A percentile compares a stretch with the other conserved stretches of the same genome.
phyloP scores from a whole-genome alignment of 495 filamentous ascomycete genomes.

The Trichoderma asperelloides region DNA sequence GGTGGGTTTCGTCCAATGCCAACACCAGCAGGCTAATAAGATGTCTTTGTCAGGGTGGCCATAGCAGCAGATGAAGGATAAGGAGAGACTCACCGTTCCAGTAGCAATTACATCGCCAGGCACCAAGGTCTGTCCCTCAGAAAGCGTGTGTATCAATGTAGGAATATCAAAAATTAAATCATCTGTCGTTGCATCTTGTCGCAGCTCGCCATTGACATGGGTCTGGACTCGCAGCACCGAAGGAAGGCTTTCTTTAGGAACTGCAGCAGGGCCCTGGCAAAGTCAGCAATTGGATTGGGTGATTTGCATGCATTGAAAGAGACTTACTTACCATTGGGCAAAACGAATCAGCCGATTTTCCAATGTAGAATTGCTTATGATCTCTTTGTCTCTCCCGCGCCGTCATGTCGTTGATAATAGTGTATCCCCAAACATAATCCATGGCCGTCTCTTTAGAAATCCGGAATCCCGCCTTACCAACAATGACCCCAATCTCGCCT shows the following conservation, averaged over 20 bases:
- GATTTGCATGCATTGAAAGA: background rate
- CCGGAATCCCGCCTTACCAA: slow-evolving; percentile 40
- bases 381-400: slow-evolving; percentile 47
- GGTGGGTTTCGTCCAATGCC: slow-evolving; percentile 42
- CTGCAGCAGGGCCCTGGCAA: slow-evolving; percentile 40
- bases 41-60: background rate
- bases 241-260: slow-evolving; percentile 35
- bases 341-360: slow-evolving; percentile 47
- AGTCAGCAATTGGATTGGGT: slow-evolving; percentile 6
- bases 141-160: slow-evolving; percentile 32
- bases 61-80: background rate
- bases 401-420: slow-evolving; percentile 50
- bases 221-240: slow-evolving; percentile 32
- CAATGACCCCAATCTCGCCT: slow-evolving; percentile 48
- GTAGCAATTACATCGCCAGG: slow-evolving; percentile 40
- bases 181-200: slow-evolving; percentile 32
- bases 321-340: slow-evolving; percentile 39
- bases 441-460: slow-evolving; percentile 37
- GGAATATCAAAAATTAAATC: slow-evolving; percentile 40
- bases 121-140: slow-evolving; percentile 34
- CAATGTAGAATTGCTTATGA: slow-evolving; percentile 51
- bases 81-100: slow-evolving; percentile 23
- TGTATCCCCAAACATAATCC: slow-evolving; percentile 49
- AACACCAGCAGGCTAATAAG: slow-evolving; percentile 35
- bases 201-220: slow-evolving; percentile 34